phyloP scores from a whole-genome alignment of 2,329 filamentous ascomycete genomes.

The Fusarium kyushuense region DNA sequence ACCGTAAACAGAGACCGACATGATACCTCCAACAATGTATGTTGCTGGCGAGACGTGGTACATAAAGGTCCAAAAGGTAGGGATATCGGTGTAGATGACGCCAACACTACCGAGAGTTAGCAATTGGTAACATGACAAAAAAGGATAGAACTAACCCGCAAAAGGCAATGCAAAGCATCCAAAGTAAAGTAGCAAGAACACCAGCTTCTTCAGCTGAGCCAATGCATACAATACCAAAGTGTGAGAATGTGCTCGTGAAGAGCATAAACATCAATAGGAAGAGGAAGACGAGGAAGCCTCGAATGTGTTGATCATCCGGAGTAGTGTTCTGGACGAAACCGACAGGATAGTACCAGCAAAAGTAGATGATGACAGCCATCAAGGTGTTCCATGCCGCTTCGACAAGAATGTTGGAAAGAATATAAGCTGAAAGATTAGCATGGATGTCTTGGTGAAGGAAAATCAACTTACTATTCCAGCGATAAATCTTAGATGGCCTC shows the following conservation, averaged over 20 bases:
- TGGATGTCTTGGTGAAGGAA: accelerated
- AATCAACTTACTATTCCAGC: slow-evolving; percentile 43
- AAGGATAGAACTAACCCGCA: slow-evolving; percentile 47
- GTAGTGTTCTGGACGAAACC: slow-evolving; percentile 47
- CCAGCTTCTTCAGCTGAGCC: slow-evolving; percentile 42
- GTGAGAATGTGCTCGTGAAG: slow-evolving; percentile 46
- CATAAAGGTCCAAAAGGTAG: slow-evolving; percentile 79
- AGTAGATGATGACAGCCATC: slow-evolving; percentile 44
- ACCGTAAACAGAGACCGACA: slow-evolving; percentile 52
- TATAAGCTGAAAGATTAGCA: slow-evolving; percentile 31
- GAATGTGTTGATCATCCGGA: slow-evolving; percentile 33
- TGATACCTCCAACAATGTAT: slow-evolving; percentile 73
- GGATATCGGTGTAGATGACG: slow-evolving; percentile 66
- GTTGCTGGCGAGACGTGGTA: slow-evolving; percentile 76
- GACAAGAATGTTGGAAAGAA: slow-evolving; percentile 44
- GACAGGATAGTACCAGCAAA: slow-evolving; percentile 48
- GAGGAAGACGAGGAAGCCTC: slow-evolving; percentile 46
- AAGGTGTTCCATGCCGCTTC: slow-evolving; percentile 44
- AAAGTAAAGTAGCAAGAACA: slow-evolving; percentile 56
- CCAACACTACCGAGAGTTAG: slow-evolving; percentile 63
- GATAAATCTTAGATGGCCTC: slow-evolving; percentile 73
- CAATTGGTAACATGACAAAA: slow-evolving; percentile 10
- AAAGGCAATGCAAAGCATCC: slow-evolving; percentile 46
- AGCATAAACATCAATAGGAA: slow-evolving; percentile 47
- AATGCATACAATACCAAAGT: slow-evolving; percentile 44